These are phyloP conservation scores for Suillus americanus DNA, from an alignment of 768 basidiomycete genomes.

Conservation along the genomic window DNA sequence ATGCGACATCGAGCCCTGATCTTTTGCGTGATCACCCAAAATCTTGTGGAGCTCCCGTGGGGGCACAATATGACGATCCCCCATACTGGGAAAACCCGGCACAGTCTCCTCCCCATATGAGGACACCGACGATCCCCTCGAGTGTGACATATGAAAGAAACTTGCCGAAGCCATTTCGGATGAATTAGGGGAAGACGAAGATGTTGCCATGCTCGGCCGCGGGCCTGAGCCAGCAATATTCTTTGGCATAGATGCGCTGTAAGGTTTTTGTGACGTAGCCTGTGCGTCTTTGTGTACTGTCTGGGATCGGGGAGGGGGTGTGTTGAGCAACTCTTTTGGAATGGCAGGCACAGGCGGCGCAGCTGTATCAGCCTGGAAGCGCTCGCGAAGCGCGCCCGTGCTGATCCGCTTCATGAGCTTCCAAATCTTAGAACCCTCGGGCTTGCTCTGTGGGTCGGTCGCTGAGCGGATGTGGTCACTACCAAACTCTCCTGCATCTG, in stretches of 20 bases:
- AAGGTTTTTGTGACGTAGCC: background rate
- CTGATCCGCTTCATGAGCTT: slow-evolving; percentile 72
- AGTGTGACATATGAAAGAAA: slow-evolving; percentile 50
- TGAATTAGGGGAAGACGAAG: slow-evolving; percentile 61
- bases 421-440: slow-evolving; percentile 54
- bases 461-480: background rate
- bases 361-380: slow-evolving; percentile 21
- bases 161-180: slow-evolving; percentile 55
- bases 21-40: slow-evolving; percentile 23
- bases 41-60: slow-evolving; percentile 54
- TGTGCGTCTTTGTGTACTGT: background rate
- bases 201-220: slow-evolving; percentile 49
- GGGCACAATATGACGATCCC: slow-evolving; percentile 50
- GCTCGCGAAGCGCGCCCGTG: slow-evolving; percentile 60
- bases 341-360: slow-evolving; percentile 64
- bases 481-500: slow-evolving; percentile 19
- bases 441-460: slow-evolving; percentile 8
- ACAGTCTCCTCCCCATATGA: slow-evolving; percentile 47
- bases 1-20: background rate
- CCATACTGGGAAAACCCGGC: slow-evolving; percentile 38
- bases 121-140: slow-evolving; percentile 54
- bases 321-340: slow-evolving; percentile 40
- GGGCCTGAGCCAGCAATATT: slow-evolving; percentile 16
- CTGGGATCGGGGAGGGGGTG: slow-evolving; percentile 1
- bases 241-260: slow-evolving; percentile 12